These are phyloP conservation scores for Russula ochroleuca DNA, from an alignment of 768 basidiomycete species.

Conservation along the genomic window DNA sequence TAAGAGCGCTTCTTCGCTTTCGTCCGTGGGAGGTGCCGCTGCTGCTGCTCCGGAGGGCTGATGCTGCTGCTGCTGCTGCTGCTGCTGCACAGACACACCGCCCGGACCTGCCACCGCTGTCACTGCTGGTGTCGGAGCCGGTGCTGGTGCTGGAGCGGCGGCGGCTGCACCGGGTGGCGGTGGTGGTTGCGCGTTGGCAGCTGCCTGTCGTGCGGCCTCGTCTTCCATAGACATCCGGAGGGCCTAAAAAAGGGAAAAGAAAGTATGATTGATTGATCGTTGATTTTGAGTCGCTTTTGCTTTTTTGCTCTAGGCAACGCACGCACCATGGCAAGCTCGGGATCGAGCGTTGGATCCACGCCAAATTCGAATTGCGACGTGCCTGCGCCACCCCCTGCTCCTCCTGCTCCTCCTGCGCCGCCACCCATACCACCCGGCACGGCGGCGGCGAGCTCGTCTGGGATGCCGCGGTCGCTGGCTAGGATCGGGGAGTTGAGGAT, in stretches of 20 bases:
- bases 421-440: slow-evolving; percentile 44
- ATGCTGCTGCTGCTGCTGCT: slow-evolving; percentile 17
- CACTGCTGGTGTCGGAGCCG: not conserved
- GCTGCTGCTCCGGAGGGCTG: slow-evolving; percentile 28
- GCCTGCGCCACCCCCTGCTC: slow-evolving; percentile 35
- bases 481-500: slow-evolving; percentile 80
- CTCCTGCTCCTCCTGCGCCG: not conserved
- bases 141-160: slow-evolving; percentile 32
- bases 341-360: slow-evolving; percentile 92
- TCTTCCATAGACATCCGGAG: slow-evolving; percentile 97
- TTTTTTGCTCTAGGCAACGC: no score
- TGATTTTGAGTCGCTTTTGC: no score
- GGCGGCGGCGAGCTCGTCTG: slow-evolving; percentile 47
- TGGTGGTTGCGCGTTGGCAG: slow-evolving; percentile 38
- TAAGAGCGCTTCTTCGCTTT: slow-evolving; percentile 76
- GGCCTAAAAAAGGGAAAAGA: slow-evolving; percentile 50
- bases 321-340: slow-evolving; percentile 93
- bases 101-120: slow-evolving; percentile 37
- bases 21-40: slow-evolving; percentile 41
- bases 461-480: slow-evolving; percentile 71
- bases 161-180: slow-evolving; percentile 35
- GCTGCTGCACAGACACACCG: slow-evolving; percentile 31
- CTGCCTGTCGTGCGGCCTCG: slow-evolving; percentile 72
- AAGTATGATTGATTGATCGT: not conserved
- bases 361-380: slow-evolving; percentile 66